A percentile compares a stretch with the other conserved stretches of the same genome.
Conservation (phyloP, 2,329 filamentous ascomycete species). For the Ophiostoma montium region DNA sequence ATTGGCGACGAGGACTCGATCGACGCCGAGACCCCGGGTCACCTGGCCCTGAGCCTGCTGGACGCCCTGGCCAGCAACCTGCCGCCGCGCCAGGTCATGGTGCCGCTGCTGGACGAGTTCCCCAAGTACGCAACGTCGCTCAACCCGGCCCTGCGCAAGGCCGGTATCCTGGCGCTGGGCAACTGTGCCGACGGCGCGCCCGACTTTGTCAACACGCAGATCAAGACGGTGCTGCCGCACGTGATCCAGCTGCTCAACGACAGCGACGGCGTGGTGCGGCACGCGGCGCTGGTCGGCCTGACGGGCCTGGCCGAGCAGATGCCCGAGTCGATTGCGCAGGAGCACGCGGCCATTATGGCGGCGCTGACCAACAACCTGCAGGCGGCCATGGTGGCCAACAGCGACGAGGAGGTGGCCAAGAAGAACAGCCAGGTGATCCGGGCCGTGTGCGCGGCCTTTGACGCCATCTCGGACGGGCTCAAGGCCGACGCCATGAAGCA, state of each 20-base stretch:
- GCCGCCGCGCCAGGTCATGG: conserved; percentile 85
- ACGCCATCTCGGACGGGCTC: conserved; percentile 77
- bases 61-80: conserved; percentile 80
- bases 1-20: conserved; percentile 67
- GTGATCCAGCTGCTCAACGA: conserved; percentile 76
- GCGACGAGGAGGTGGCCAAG: conserved; percentile 50
- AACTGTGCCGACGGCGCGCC: conserved; percentile 94
- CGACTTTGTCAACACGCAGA: conserved; percentile 91
- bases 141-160: conserved; percentile 69
- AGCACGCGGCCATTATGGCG: conserved; percentile 74
- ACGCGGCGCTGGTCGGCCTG: conserved; percentile 74
- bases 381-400: conserved; percentile 53
- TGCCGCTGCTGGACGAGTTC: conserved; percentile 78
- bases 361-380: conserved; percentile 81
- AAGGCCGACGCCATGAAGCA: conserved; percentile 66
- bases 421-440: conserved; percentile 77
- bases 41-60: conserved; percentile 73
- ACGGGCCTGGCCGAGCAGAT: conserved; percentile 88
- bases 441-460: conserved; percentile 77
- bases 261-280: conserved; percentile 67
- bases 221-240: conserved; percentile 71
- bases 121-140: conserved; percentile 63
- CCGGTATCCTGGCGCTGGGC: conserved; percentile 80
- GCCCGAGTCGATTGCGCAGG: conserved; percentile 72
- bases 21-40: conserved; percentile 73